These are phyloP conservation scores for Lodderomyces elongisporus DNA, from an alignment of 1,139 yeast genomes.

Conservation along the genomic window DNA sequence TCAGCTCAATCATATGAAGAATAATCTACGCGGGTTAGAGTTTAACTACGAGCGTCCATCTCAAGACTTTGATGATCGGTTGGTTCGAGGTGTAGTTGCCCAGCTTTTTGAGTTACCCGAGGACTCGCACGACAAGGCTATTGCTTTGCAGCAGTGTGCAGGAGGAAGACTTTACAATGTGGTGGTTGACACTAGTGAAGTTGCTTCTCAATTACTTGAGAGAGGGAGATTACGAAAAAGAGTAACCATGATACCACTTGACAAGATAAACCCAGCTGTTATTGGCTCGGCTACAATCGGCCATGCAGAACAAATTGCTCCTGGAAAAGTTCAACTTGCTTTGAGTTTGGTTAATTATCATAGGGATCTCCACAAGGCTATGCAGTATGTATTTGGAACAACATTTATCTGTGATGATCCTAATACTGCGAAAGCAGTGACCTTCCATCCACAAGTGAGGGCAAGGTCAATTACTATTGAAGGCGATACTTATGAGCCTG, in stretches of 20 bases:
- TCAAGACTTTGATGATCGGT: conserved; percentile 51
- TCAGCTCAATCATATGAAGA: conserved; percentile 52
- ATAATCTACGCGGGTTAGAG: conserved; percentile 66
- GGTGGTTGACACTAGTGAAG: conserved; percentile 81
- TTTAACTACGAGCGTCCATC: conserved; percentile 68
- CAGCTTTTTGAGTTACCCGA: conserved; percentile 68
- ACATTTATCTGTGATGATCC: conserved; percentile 85
- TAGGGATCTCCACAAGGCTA: conserved; percentile 65
- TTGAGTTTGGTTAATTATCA: conserved; percentile 74
- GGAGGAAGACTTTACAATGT: conserved; percentile 89
- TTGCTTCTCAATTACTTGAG: conserved; percentile 78
- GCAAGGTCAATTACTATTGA: conserved; percentile 87
- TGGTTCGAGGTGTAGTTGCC: conserved; percentile 87
- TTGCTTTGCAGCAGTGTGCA: conserved; percentile 91
- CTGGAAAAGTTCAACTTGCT: conserved; percentile 85
- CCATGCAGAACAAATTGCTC: conserved; percentile 67
- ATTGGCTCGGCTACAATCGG: conserved; percentile 40
- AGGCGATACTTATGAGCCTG: conserved; percentile 95
- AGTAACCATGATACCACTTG: conserved; percentile 89
- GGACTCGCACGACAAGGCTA: conserved; percentile 55
- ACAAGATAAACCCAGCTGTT: conserved; percentile 64
- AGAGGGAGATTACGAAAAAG: conserved; percentile 74
- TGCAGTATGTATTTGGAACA: conserved; percentile 88
- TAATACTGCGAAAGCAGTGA: conserved; percentile 78
- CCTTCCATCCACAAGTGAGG: conserved; percentile 78